These are phyloP conservation scores for Calonectria pseudoturangicola DNA, from an alignment of 2,329 filamentous ascomycete genomes.

Conservation along the genomic window DNA sequence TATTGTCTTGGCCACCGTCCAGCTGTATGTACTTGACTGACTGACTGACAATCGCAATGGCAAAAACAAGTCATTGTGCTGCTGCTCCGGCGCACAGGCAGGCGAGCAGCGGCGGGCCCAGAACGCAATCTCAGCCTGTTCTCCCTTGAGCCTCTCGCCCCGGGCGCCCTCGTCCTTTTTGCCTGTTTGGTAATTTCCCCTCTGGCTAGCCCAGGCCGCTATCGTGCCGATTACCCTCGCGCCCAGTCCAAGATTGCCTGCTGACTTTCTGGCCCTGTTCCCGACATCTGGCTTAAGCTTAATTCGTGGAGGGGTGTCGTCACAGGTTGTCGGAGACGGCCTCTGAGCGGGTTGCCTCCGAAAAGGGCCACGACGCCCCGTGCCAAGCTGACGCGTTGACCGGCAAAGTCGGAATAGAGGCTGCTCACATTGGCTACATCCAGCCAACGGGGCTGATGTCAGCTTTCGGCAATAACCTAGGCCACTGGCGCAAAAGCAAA, in stretches of 20 bases:
- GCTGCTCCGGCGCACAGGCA: background rate
- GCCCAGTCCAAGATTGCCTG: constrained; percentile 38
- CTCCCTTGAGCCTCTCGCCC: constrained; percentile 21
- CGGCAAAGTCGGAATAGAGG: constrained; percentile 53
- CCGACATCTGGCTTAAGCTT: constrained; percentile 55
- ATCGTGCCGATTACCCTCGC: constrained; percentile 38
- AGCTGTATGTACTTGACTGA: background rate
- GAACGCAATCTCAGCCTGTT: constrained; percentile 11
- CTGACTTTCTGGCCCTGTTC: constrained; percentile 47
- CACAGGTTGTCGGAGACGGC: constrained; percentile 29
- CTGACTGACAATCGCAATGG: background rate
- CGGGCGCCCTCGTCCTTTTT: constrained; percentile 8
- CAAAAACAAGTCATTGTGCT: constrained; percentile 4
- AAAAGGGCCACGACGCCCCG: constrained; percentile 35
- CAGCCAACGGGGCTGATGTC: constrained; percentile 49
- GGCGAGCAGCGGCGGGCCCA: background rate
- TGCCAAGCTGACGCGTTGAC: constrained; percentile 50
- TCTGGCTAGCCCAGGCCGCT: constrained; percentile 27
- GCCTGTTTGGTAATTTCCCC: constrained; percentile 35
- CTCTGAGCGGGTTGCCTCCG: constrained; percentile 30
- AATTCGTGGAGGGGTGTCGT: constrained; percentile 50
- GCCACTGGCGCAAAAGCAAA: constrained; percentile 29
- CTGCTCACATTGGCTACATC: constrained; percentile 36
- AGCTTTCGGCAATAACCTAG: constrained; percentile 29
- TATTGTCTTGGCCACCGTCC: constrained; percentile 22